Evolutionary conservation across 257 asterid species (phyloP).

Genomic region (Mitragyna speciosa): DNA sequence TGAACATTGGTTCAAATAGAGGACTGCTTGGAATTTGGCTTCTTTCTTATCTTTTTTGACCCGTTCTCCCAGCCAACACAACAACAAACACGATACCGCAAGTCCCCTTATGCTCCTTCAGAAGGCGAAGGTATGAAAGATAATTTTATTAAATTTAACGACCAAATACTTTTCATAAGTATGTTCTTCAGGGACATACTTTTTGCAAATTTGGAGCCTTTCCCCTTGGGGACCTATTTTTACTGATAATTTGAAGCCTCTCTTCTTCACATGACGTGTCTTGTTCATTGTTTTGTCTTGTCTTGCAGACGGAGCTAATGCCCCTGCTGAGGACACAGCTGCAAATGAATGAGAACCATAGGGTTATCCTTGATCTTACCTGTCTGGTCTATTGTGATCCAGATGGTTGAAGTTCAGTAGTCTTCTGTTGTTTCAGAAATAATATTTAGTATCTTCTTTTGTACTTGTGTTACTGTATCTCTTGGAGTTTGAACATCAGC

Average conservation of each 20-base stretch:
- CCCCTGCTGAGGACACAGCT: slow-evolving; percentile 51
- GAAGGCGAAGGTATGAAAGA: slow-evolving; percentile 76
- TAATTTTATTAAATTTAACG: background rate
- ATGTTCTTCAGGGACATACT: background rate
- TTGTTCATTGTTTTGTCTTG: slow-evolving; percentile 4
- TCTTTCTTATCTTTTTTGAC: slow-evolving; percentile 24
- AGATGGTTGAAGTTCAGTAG: slow-evolving; percentile 28
- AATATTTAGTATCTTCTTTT: slow-evolving; percentile 20
- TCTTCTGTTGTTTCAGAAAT: slow-evolving; percentile 29
- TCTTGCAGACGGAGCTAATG: slow-evolving; percentile 54
- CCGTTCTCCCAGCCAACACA: slow-evolving; percentile 71
- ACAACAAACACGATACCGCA: slow-evolving; percentile 95
- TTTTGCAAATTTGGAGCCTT: background rate
- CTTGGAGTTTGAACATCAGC: slow-evolving; percentile 6
- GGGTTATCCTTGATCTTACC: slow-evolving; percentile 23
- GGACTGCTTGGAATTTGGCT: slow-evolving; percentile 3
- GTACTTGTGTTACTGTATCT: slow-evolving; percentile 23
- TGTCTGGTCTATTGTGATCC: slow-evolving; percentile 27
- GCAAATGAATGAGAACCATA: slow-evolving; percentile 51
- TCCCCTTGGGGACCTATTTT: background rate
- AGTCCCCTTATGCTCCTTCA: slow-evolving; percentile 85
- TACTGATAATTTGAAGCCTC: background rate
- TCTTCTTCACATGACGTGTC: background rate
- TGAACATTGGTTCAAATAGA: background rate
- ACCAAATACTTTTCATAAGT: background rate